These are phyloP conservation scores for Platanthera guangdongensis DNA, from an alignment of 106 monocot species.

Conservation along the genomic window DNA sequence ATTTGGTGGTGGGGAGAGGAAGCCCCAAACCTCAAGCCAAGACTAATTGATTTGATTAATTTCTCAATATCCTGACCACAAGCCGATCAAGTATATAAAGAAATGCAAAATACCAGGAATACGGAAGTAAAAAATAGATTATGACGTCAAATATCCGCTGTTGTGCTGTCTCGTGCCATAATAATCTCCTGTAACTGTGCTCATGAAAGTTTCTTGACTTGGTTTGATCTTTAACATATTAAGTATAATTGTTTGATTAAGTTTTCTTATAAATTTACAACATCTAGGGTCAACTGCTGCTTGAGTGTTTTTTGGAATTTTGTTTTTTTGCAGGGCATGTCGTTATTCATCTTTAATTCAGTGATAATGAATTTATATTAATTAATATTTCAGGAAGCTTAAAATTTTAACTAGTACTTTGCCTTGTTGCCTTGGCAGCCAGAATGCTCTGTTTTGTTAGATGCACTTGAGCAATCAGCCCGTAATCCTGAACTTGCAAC, in stretches of 20 bases:
- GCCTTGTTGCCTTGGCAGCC: constrained; percentile 47
- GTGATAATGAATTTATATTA: background rate
- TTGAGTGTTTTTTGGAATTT: background rate
- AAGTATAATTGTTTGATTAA: background rate
- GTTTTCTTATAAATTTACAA: background rate
- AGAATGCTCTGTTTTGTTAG: constrained; percentile 76
- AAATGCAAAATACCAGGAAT: no score
- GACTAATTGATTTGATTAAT: no score
- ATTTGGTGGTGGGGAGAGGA: no score
- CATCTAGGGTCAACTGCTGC: background rate
- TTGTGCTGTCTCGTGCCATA: no score
- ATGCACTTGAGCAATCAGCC: constrained; percentile 66
- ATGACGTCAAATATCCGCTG: no score
- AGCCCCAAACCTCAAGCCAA: no score
- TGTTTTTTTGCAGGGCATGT: background rate
- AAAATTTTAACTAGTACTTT: background rate
- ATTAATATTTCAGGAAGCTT: background rate
- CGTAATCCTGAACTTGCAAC: constrained; percentile 56
- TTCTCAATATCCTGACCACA: no score
- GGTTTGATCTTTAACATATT: background rate
- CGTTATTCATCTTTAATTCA: background rate
- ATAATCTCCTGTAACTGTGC: no score
- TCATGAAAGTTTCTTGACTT: background rate
- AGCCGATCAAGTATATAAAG: no score
- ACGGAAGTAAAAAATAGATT: no score